Conservation (phyloP, 805 yeast genomes). For the Suhomyces canberraensis region DNA sequence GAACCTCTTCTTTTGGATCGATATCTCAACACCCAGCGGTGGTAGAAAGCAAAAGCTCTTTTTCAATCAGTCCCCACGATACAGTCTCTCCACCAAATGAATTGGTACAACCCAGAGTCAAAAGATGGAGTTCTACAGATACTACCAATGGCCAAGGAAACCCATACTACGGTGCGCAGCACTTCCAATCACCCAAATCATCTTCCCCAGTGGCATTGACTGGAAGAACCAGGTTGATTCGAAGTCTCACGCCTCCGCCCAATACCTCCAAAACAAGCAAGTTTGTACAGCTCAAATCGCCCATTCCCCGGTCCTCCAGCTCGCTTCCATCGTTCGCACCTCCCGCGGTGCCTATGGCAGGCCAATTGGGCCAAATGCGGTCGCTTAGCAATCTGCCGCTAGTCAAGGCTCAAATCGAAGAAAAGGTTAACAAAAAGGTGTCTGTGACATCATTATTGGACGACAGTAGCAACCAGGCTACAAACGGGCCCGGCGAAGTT, state of each 20-base stretch:
- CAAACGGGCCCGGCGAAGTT: not conserved
- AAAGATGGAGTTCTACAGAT: not conserved
- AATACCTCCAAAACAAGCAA: slow-evolving; percentile 5
- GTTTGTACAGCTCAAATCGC: slow-evolving; percentile 7
- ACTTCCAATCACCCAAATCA: slow-evolving; percentile 1
- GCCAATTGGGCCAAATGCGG: slow-evolving; percentile 3
- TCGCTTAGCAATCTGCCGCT: slow-evolving; percentile 18
- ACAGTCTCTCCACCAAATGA: slow-evolving; percentile 5
- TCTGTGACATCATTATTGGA: slow-evolving; percentile 23
- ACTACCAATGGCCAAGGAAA: not conserved
- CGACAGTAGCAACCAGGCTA: slow-evolving; percentile 1
- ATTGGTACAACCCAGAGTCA: not conserved
- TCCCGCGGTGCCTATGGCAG: not conserved
- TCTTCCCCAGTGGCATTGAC: slow-evolving; percentile 1
- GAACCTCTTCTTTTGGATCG: slow-evolving; percentile 30
- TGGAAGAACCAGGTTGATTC: slow-evolving; percentile 1
- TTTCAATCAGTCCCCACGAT: slow-evolving; percentile 20
- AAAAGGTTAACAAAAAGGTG: slow-evolving; percentile 16
- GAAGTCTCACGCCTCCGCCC: slow-evolving; percentile 12
- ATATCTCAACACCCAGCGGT: slow-evolving; percentile 17
- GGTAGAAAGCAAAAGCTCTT: slow-evolving; percentile 11
- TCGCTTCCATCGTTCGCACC: slow-evolving; percentile 6
- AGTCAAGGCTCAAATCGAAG: slow-evolving; percentile 7
- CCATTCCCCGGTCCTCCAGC: slow-evolving; percentile 8
- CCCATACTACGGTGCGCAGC: slow-evolving; percentile 4